Base-by-base conservation (phyloP, 2,329 filamentous ascomycete species). In the Mycosphaerelloides madeirae region DNA sequence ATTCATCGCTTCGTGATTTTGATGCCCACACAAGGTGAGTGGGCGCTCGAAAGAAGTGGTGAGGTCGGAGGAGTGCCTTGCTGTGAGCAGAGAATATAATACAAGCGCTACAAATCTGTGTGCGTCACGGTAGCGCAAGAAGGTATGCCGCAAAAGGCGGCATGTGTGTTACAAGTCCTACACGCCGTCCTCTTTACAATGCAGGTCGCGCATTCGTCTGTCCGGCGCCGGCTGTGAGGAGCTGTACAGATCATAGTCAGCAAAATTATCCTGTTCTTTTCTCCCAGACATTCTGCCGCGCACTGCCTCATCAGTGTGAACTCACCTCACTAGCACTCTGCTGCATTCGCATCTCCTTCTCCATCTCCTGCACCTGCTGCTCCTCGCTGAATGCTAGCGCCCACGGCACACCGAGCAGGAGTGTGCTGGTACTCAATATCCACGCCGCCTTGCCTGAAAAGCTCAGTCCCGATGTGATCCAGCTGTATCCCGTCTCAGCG, bases 331-430 rank as follows among this genome's bases (percentile, higher is more conserved):
- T 84, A 53, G 88, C 88, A 63, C 85, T 81, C 79, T 95, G 87
- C 68, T 93, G 85, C 87, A 95, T 93, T 69, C 85, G 83, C 80
- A 90, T 89, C 75, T 96, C 91, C 69, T 89, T 83, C 81, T 98
- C 93, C 88, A 96, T 94, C 75, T 95, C 91, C 55, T 91, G 77
- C 67, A 95, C 82, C 75, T 95, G 87, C 77, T 96, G 89, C 76
- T 98, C 93, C 76, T 98, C 93, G 53, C 85, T 83, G 66, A 89
- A 91, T 46, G 89, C 91, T 57, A 98, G 76, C 47, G 89, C 90
- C 77, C 89, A 97, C 44, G 93, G 93, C 40, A 97, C 88, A 59
- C 89, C 90, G 53, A 97, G 73, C 65, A 98, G 75, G 64, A 98
- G 79, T 48, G 87, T 88, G 50, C 85, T 90, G 54, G 90, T 95